Base-by-base conservation (phyloP, 352 stramenopile species). In the Lagenidium sp. region DNA sequence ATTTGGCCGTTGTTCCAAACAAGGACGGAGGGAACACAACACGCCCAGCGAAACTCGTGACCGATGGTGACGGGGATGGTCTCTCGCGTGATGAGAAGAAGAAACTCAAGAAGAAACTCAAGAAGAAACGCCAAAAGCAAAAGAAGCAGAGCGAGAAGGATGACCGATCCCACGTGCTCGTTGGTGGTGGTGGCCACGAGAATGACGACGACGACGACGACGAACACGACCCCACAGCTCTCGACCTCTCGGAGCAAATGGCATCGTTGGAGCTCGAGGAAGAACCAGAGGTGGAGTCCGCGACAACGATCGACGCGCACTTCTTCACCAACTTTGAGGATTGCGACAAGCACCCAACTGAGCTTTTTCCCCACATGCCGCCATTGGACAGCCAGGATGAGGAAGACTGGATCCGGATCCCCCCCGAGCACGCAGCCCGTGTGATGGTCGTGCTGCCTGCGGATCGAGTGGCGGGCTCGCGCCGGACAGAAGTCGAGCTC, bases 61-160 rank as follows among this genome's bases (percentile, higher is more conserved):
- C 44, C 6, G n/a, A 30, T 50, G 47, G 16, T 19, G 44, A 48
- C 28, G 42, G 32, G n/a, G 25, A 41, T 7, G 48, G 60, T 25
- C 36, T 95, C 19, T 81, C 73, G 5, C 71, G 76, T 28, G 88
- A 97, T 20, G 94, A 98, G 23, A 81, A 95, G 55, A 98, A 97
- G 55, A 85, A 83, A 42, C 63, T 98, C 24, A 97, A 95, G 60
- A 95, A 95, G 47, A 88, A 90, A 57, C 69, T 97, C 11, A 97
- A 94, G 57, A 95, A 96, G 47, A 89, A 90, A 56, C 73, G 97
- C 6, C 97, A 57, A 35, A 45, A 46, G 48, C 94, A 86, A 13
- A 87, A 98, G 67, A 97, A 98, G 47, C 66, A 82, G 45, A 71
- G 67, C 31, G 92, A 87, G 37, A 63, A 79, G 42, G 50, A 65